A percentile compares a stretch with the other conserved stretches of the same genome.
Conservation (phyloP, 108 stramenopile species). For the Fistulifera solaris region DNA sequence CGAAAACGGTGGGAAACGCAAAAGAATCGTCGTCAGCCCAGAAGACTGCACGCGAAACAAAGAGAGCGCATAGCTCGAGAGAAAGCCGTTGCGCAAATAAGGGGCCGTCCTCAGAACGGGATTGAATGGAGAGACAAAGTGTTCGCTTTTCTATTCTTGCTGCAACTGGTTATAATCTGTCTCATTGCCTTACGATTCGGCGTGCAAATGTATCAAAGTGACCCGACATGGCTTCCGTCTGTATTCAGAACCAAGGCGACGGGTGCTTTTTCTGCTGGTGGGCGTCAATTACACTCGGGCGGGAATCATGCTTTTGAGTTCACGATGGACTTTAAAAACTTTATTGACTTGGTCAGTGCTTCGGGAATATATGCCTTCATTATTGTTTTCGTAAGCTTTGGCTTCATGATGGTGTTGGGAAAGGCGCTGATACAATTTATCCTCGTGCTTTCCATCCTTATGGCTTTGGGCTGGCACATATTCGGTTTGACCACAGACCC, state of each 20-base stretch:
- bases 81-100: slow-evolving; percentile 14
- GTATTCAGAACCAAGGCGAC: not conserved
- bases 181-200: slow-evolving; percentile 1
- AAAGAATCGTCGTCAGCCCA: not conserved
- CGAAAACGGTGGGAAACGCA: slow-evolving; percentile 1
- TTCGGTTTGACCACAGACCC: slow-evolving; percentile 18
- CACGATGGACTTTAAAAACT: slow-evolving; percentile 28
- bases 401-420: slow-evolving; percentile 36
- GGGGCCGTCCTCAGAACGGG: slow-evolving; percentile 10
- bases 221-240: not conserved
- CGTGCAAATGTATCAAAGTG: not conserved
- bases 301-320: slow-evolving; percentile 8
- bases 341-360: slow-evolving; percentile 17
- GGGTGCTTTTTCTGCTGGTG: not conserved
- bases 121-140: slow-evolving; percentile 1
- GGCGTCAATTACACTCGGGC: not conserved
- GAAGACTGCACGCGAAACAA: not conserved
- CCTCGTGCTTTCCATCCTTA: slow-evolving; percentile 25
- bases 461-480: slow-evolving; percentile 26
- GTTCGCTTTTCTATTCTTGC: slow-evolving; percentile 6
- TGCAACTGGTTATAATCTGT: slow-evolving; percentile 2
- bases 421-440: slow-evolving; percentile 34
- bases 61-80: slow-evolving; percentile 17
- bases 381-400: slow-evolving; percentile 22
- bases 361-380: slow-evolving; percentile 29